phyloP scores from a whole-genome alignment of 805 yeast species.

The Myxozyma geophila region DNA sequence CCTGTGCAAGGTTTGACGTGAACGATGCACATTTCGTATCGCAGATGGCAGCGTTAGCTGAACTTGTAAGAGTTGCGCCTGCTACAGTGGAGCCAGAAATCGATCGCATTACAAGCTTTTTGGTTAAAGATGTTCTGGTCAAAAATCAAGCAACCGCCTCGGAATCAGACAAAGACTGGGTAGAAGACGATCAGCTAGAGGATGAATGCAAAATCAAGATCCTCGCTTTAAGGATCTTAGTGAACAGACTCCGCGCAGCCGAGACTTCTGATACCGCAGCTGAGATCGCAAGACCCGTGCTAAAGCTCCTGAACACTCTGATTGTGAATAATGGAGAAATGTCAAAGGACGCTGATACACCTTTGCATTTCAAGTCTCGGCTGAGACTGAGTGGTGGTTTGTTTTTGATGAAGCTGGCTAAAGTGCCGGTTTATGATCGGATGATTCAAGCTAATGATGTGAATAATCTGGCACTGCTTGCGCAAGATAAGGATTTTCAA shows the following conservation, averaged over 20 bases:
- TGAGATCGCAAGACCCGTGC: slow-evolving; percentile 61
- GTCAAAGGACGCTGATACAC: slow-evolving; percentile 52
- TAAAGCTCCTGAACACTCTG: slow-evolving; percentile 67
- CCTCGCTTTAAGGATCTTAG: slow-evolving; percentile 58
- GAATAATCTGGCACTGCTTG: slow-evolving; percentile 57
- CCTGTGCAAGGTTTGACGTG: slow-evolving; percentile 57
- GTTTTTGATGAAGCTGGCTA: slow-evolving; percentile 66
- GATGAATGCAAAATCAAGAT: slow-evolving; percentile 55
- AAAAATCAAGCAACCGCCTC: slow-evolving; percentile 48
- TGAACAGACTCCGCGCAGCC: slow-evolving; percentile 58
- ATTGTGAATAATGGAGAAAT: slow-evolving; percentile 82
- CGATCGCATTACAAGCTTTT: slow-evolving; percentile 60
- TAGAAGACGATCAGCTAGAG: slow-evolving; percentile 52
- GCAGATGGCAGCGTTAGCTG: slow-evolving; percentile 63
- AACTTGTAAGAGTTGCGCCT: slow-evolving; percentile 58
- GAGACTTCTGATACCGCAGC: slow-evolving; percentile 48
- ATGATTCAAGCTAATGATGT: slow-evolving; percentile 59
- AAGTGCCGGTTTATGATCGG: slow-evolving; percentile 55
- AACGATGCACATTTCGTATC: slow-evolving; percentile 53
- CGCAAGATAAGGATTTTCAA: slow-evolving; percentile 66
- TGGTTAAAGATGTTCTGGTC: slow-evolving; percentile 67
- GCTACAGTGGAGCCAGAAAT: slow-evolving; percentile 56
- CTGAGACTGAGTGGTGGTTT: slow-evolving; percentile 72
- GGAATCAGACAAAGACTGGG: slow-evolving; percentile 52
- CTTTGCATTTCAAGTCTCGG: slow-evolving; percentile 60